phyloP scores from a whole-genome alignment of 2,329 filamentous ascomycete genomes.

The Apiospora phragmitis region DNA sequence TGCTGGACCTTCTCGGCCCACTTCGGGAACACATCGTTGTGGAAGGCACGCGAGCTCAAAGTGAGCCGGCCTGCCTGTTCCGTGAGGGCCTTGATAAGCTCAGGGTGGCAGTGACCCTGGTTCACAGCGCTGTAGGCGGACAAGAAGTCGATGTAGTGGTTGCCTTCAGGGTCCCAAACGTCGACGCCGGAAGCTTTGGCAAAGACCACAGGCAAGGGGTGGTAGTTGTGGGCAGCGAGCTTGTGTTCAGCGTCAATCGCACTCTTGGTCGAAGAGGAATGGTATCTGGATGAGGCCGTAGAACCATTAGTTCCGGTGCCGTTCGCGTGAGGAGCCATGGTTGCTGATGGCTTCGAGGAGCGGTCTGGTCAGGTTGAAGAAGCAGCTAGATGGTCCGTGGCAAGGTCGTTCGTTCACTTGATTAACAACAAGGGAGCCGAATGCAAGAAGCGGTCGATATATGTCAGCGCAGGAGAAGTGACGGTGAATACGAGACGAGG shows the following conservation, averaged over 20 bases:
- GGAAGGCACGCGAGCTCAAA: constrained; percentile 90
- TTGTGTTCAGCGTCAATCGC: constrained; percentile 81
- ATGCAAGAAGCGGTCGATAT: constrained; percentile 15
- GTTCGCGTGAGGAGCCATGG: constrained; percentile 63
- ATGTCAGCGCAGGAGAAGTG: neutral
- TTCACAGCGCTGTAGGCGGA: constrained; percentile 98
- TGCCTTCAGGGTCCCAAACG: constrained; percentile 96
- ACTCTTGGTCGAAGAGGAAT: constrained; percentile 74
- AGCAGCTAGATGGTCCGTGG: constrained; percentile 9
- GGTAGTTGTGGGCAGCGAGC: constrained; percentile 97
- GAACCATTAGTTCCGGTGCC: constrained; percentile 35
- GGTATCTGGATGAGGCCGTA: constrained; percentile 50
- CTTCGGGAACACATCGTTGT: constrained; percentile 96
- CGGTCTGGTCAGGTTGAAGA: neutral
- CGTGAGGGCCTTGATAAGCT: constrained; percentile 84
- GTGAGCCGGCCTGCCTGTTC: constrained; percentile 90
- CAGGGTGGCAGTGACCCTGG: constrained; percentile 96
- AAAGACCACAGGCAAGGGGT: constrained; percentile 94
- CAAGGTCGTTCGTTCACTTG: neutral
- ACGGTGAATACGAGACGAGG: neutral
- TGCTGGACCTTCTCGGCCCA: constrained; percentile 91
- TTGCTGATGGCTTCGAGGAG: constrained; percentile 10
- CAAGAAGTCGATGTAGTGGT: constrained; percentile 95
- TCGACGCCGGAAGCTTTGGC: constrained; percentile 79
- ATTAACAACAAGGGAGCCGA: constrained; percentile 6